Evolutionary conservation across 129 eudicot species (phyloP).

Genomic region (Pittosporum tobira): DNA sequence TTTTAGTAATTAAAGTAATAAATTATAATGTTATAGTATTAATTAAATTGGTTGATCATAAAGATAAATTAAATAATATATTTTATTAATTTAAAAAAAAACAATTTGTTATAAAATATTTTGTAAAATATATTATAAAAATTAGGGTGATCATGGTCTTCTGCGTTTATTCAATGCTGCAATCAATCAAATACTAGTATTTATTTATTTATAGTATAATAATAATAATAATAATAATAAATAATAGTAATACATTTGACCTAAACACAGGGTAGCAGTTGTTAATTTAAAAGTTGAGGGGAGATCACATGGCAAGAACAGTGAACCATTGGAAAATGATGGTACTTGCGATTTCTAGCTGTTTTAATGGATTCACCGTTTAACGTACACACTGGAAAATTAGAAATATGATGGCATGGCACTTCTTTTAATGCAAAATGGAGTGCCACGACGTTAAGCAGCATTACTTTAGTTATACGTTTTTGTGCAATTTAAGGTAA

Average conservation of each 20-base stretch:
- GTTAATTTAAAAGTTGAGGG: neutral
- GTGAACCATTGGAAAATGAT: constrained; percentile 10
- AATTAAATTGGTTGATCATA: too few relatives aligned
- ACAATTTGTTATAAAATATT: too few relatives aligned
- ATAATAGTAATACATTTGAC: neutral
- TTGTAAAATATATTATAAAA: neutral
- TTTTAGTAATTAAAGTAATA: too few relatives aligned
- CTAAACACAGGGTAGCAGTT: neutral
- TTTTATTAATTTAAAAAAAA: too few relatives aligned
- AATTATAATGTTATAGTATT: too few relatives aligned
- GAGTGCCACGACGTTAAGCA: constrained; percentile 10
- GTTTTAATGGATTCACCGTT: too few relatives aligned
- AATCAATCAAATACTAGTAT: neutral
- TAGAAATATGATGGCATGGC: neutral
- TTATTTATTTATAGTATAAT: neutral
- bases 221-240: neutral
- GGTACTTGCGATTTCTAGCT: too few relatives aligned
- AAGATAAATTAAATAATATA: too few relatives aligned
- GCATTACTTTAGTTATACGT: constrained; percentile 25
- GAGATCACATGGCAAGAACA: constrained; percentile 8
- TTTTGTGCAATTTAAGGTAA: constrained; percentile 22
- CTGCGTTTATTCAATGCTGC: neutral
- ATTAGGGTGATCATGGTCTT: neutral
- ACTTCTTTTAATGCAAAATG: neutral
- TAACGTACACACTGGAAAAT: neutral